Evolutionary conservation across 495 filamentous ascomycete genomes (phyloP).

Genomic region (Hypomontagnella monticulosa): DNA sequence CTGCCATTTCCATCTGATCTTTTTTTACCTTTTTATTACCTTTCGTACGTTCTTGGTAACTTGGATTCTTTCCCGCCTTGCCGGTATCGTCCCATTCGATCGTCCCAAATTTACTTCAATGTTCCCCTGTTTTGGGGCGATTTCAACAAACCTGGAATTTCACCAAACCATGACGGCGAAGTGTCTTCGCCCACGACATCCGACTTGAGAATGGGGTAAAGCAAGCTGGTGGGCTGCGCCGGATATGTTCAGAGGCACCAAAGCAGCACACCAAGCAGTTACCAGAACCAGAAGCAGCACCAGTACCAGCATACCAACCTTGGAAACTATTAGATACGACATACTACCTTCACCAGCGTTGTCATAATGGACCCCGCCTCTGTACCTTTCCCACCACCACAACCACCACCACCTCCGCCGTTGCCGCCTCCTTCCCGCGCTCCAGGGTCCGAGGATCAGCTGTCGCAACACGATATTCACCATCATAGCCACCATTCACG

Average conservation of each 20-base stretch:
- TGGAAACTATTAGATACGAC: conserved; percentile 30
- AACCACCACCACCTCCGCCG: conserved; percentile 6
- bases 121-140: not conserved
- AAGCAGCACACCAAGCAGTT: conserved; percentile 23
- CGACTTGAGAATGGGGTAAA: conserved; percentile 44
- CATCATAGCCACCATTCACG: conserved; percentile 36
- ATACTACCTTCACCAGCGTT: conserved; percentile 37
- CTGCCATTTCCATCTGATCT: conserved; percentile 36
- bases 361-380: conserved; percentile 47
- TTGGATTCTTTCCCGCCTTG: conserved; percentile 24
- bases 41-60: conserved; percentile 37
- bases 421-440: conserved; percentile 6
- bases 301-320: too few relatives aligned
- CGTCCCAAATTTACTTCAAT: conserved; percentile 19
- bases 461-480: conserved; percentile 33
- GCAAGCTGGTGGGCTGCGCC: conserved; percentile 40
- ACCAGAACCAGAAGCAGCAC: conserved; percentile 9
- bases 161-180: conserved; percentile 39
- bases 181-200: conserved; percentile 39
- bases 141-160: not conserved
- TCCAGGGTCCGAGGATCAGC: conserved; percentile 15
- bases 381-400: conserved; percentile 34
- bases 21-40: conserved; percentile 17
- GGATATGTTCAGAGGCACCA: conserved; percentile 38
- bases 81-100: conserved; percentile 40